Evolutionary conservation across 148 eudicot genomes (phyloP), one percentile per base, ranked within the genome.

Genomic region (Talinum fruticosum): DNA sequence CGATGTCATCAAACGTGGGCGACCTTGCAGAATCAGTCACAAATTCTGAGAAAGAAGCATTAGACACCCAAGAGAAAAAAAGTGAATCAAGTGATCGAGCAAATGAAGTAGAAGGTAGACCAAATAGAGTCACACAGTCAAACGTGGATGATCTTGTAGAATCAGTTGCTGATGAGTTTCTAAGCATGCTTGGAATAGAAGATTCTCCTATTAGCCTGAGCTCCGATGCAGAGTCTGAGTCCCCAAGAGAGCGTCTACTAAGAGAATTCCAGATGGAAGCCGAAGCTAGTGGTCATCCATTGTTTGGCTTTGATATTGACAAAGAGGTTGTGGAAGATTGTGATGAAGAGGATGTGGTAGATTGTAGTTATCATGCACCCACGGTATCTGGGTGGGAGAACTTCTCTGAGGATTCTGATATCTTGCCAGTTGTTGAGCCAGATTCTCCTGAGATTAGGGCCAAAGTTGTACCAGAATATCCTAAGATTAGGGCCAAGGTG

Each of bases 161-260:
- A 57, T 84, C 82, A 45, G 89, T 90, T 71, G 87, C 87, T 36
- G 87, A 83, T 79, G 97, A 89, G 61, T 93, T 93, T 80, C 79
- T 93, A 75, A 82, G 80, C 82, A 78, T 85, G 85, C 84, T 93
- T 38, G 86, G 81, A 37, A 54, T 79, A 32, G 90, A 87, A 35
- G 87, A 88, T 47, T 76, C 81, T 32, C 74, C 84, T 19, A 71
- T 57, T 28, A 78, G 73, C 82, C 66, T 35, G 32, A 54, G 68
- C 69, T 82, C 84, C 38, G 87, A 87, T 47, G 79, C 64, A 62
- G 93, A 87, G 69, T 83, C 83, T 5, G 92, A 87, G 80, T 88
- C 95, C 33, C 95, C 95, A 0, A 87, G 91, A 79, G 93, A 89
- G 76, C 88, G 82, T 67, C 85, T 91, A 51, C 64, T 91, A 59